Evolutionary conservation across 2,329 filamentous ascomycete genomes (phyloP).

Genomic region (Emmonsia crescens): DNA sequence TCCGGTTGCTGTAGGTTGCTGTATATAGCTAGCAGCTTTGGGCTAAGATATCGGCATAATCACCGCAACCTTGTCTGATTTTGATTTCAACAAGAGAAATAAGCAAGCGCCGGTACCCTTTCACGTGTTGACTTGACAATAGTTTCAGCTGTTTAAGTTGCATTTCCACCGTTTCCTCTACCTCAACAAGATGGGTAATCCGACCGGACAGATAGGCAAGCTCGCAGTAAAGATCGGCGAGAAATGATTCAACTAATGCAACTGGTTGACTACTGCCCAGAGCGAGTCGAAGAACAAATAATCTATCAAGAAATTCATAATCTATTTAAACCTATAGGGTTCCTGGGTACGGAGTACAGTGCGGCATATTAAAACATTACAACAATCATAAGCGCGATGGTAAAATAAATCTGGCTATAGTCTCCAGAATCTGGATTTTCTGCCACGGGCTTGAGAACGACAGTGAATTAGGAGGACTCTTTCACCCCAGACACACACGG

Average conservation of each 20-base stretch:
- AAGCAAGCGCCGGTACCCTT: slow-evolving; percentile 3
- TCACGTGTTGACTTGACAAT: background rate
- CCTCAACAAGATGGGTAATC: background rate
- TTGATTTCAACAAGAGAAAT: background rate
- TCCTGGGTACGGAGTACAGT: too few relatives aligned
- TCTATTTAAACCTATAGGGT: too few relatives aligned
- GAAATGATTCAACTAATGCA: background rate
- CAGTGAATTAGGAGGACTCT: too few relatives aligned
- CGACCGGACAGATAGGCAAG: background rate
- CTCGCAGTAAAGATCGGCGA: slow-evolving; percentile 5
- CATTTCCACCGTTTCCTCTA: background rate
- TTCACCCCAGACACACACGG: too few relatives aligned
- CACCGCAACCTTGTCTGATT: background rate
- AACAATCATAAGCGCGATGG: too few relatives aligned
- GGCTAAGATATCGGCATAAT: background rate
- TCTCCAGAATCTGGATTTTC: too few relatives aligned
- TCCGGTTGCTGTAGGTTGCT: background rate
- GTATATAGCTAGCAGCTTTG: background rate
- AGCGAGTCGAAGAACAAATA: too few relatives aligned
- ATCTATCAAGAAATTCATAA: too few relatives aligned
- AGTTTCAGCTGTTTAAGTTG: background rate
- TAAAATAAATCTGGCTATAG: too few relatives aligned
- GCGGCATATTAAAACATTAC: too few relatives aligned
- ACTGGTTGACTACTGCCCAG: too few relatives aligned
- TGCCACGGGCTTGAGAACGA: too few relatives aligned